Conservation (phyloP, 768 basidiomycete genomes). For the Agrocybe pediades region DNA sequence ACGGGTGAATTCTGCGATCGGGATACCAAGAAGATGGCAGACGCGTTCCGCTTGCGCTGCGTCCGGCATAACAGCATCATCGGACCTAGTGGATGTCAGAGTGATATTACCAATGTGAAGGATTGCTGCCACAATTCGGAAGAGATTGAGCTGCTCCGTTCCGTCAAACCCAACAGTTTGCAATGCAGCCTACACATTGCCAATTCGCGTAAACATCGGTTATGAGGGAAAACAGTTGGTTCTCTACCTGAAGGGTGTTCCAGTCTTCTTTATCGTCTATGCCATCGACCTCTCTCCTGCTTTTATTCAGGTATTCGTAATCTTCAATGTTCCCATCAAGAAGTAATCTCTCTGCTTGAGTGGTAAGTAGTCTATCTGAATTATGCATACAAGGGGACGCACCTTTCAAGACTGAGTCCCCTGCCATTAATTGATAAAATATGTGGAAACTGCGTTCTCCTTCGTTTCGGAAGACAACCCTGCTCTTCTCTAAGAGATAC, state of each 20-base stretch:
- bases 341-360: slow-evolving; percentile 62
- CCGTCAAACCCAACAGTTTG: slow-evolving; percentile 87
- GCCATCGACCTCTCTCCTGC: slow-evolving; percentile 90
- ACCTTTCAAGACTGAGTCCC: slow-evolving; percentile 74
- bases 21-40: slow-evolving; percentile 90
- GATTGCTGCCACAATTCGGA: slow-evolving; percentile 91
- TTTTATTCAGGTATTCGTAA: slow-evolving; percentile 91
- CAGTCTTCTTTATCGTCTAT: slow-evolving; percentile 93
- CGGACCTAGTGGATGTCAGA: slow-evolving; percentile 76
- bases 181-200: slow-evolving; percentile 62
- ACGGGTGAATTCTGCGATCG: slow-evolving; percentile 83
- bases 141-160: slow-evolving; percentile 87
- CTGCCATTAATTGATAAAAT: slow-evolving; percentile 91
- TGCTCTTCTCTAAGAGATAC: slow-evolving; percentile 97
- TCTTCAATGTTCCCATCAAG: slow-evolving; percentile 74
- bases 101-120: slow-evolving; percentile 94
- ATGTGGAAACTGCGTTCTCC: slow-evolving; percentile 96
- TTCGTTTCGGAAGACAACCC: slow-evolving; percentile 85
- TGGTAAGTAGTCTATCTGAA: not conserved
- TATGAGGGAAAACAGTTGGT: not conserved
- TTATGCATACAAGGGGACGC: slow-evolving; percentile 22
- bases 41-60: slow-evolving; percentile 86
- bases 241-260: slow-evolving; percentile 67
- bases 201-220: slow-evolving; percentile 2
- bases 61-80: slow-evolving; percentile 78